Conservation (phyloP, 176 grass and related monocot genomes). For the Musa troglodytarum region DNA sequence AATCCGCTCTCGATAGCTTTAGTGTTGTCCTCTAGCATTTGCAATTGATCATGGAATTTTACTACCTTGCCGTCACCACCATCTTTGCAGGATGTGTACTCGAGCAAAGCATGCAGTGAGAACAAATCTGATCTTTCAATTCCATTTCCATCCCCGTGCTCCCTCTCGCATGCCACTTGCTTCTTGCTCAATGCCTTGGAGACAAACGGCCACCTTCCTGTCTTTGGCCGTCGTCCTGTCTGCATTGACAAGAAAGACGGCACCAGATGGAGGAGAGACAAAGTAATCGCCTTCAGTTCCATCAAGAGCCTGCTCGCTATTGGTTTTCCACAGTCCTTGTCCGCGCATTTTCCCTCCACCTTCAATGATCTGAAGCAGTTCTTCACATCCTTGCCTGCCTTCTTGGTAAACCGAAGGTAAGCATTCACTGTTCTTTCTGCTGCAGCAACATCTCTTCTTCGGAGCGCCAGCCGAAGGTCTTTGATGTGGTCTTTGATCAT, state of each 20-base stretch:
- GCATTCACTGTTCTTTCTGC: conserved; percentile 16
- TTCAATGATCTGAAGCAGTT: conserved; percentile 17
- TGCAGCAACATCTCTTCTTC: conserved; percentile 29
- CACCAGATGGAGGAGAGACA: conserved; percentile 28
- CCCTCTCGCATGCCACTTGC: conserved; percentile 20
- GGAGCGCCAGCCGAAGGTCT: conserved; percentile 23
- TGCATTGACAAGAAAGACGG: conserved; percentile 21
- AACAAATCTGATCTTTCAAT: background rate
- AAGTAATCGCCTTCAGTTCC: conserved; percentile 31
- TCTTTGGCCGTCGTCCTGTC: conserved; percentile 15
- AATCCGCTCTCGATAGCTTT: conserved; percentile 20
- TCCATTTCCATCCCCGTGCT: conserved; percentile 7
- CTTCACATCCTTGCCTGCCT: conserved; percentile 31
- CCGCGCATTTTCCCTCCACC: background rate
- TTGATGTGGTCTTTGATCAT: conserved; percentile 27
- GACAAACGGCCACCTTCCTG: conserved; percentile 35
- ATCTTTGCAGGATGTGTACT: background rate
- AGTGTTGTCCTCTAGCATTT: background rate
- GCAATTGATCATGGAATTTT: background rate
- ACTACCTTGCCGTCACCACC: background rate
- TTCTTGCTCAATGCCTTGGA: conserved; percentile 34
- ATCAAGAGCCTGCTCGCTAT: conserved; percentile 22
- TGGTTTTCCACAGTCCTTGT: conserved; percentile 9
- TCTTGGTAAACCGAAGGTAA: background rate
- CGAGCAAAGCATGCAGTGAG: background rate